phyloP scores from a whole-genome alignment of 352 stramenopile species.

The Thalassiosira mediterranea region DNA sequence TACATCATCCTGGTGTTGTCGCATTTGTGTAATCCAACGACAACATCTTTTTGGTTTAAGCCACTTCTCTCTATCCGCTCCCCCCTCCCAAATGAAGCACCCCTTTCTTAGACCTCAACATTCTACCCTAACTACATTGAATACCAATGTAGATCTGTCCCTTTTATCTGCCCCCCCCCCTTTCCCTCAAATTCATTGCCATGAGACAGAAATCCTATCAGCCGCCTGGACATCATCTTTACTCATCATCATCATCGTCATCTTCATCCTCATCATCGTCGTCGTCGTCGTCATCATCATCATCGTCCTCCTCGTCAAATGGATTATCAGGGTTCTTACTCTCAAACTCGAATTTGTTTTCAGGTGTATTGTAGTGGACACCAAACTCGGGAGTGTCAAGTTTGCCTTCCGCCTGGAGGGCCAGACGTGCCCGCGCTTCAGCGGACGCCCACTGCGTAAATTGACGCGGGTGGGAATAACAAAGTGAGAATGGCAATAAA shows the following conservation, averaged over 20 bases:
- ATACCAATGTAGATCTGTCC: no score
- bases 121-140: no score
- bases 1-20: no score
- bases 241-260: constrained; percentile 46
- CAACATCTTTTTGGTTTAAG: no score
- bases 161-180: no score
- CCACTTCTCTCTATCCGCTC: no score
- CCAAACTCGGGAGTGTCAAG: constrained; percentile 76
- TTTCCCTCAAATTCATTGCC: no score
- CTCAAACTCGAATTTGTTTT: constrained; percentile 58
- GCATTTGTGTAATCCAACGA: no score
- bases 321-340: constrained; percentile 51
- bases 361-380: constrained; percentile 72
- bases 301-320: constrained; percentile 69
- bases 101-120: no score
- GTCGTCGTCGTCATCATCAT: constrained; percentile 49
- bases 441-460: constrained; percentile 62
- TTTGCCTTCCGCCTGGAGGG: constrained; percentile 54
- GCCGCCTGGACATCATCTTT: no score
- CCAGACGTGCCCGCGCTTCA: constrained; percentile 72
- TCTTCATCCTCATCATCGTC: constrained; percentile 48
- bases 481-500: background rate
- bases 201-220: no score
- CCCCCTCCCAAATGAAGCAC: no score
- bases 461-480: background rate